These are phyloP conservation scores for Litchi chinensis DNA, from an alignment of 345 rosid species.

Conservation along the genomic window DNA sequence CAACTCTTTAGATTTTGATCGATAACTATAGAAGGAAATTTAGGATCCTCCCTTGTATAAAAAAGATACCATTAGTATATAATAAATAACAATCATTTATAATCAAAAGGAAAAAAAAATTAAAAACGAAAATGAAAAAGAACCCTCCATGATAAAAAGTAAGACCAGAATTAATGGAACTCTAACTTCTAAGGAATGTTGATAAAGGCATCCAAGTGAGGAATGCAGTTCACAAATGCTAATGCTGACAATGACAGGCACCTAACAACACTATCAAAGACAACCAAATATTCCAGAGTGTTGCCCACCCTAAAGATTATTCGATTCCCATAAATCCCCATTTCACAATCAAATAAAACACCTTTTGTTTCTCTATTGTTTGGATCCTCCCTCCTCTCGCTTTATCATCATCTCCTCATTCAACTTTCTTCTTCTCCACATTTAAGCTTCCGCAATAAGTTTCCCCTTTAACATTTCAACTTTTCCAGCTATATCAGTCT, in stretches of 20 bases:
- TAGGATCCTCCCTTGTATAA: neutral
- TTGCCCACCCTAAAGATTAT: slow-evolving; percentile 7
- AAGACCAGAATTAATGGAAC: neutral
- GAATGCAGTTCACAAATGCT: neutral
- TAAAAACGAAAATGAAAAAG: neutral
- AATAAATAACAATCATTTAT: too few relatives aligned
- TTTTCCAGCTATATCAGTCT: neutral
- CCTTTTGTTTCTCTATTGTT: neutral
- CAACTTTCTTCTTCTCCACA: neutral
- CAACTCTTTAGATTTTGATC: neutral
- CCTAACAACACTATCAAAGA: neutral
- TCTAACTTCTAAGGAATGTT: neutral
- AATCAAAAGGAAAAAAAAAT: neutral
- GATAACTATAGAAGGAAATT: too few relatives aligned
- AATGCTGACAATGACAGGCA: slow-evolving; percentile 2
- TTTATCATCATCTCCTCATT: neutral
- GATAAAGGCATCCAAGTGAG: neutral
- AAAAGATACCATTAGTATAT: neutral
- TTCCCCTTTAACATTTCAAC: neutral
- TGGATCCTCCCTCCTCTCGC: neutral
- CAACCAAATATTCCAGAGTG: neutral
- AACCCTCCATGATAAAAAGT: neutral
- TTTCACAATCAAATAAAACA: neutral
- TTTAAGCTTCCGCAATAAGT: slow-evolving; percentile 2
- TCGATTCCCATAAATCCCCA: slow-evolving; percentile 11